Evolutionary conservation across 1,284 basidiomycete species (phyloP).

Genomic region (Cronartium quercuum): DNA sequence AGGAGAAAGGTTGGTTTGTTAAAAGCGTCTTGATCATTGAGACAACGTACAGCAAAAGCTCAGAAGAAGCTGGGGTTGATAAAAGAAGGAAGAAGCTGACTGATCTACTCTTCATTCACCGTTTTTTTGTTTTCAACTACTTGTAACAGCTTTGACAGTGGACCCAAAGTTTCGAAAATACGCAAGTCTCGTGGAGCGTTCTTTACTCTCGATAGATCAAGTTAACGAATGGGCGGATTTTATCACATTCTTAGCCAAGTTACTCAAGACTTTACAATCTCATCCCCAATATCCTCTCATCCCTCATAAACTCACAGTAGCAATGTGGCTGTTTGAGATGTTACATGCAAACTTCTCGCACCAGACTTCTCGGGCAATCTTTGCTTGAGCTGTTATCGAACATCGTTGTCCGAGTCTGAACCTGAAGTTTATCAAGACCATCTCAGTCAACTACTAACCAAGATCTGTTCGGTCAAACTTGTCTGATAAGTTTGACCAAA

Average conservation of each 20-base stretch:
- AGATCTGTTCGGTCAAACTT: too few relatives aligned
- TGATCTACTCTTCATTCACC: not conserved
- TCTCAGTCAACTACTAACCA: too few relatives aligned
- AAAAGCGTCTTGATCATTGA: not conserved
- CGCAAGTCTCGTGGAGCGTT: conserved; percentile 79
- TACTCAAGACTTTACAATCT: conserved; percentile 92
- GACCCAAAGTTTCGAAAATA: conserved; percentile 98
- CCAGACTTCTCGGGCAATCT: too few relatives aligned
- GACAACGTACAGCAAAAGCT: not conserved
- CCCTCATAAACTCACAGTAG: conserved; percentile 85
- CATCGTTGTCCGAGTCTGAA: too few relatives aligned
- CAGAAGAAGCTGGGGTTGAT: too few relatives aligned
- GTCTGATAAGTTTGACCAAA: too few relatives aligned
- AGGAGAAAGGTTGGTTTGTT: conserved; percentile 34
- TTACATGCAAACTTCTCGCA: too few relatives aligned
- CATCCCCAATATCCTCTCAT: conserved; percentile 90
- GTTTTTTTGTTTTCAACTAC: not conserved
- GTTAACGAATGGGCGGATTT: conserved; percentile 99
- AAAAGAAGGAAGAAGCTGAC: not conserved
- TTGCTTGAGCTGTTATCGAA: too few relatives aligned
- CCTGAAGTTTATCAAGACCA: too few relatives aligned
- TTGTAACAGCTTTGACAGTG: conserved; percentile 42
- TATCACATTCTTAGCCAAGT: conserved; percentile 89
- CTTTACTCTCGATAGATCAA: conserved; percentile 84
- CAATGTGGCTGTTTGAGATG: conserved; percentile 94